Evolutionary conservation across 257 asterid genomes (phyloP).

Genomic region (Fraxinus anomala): DNA sequence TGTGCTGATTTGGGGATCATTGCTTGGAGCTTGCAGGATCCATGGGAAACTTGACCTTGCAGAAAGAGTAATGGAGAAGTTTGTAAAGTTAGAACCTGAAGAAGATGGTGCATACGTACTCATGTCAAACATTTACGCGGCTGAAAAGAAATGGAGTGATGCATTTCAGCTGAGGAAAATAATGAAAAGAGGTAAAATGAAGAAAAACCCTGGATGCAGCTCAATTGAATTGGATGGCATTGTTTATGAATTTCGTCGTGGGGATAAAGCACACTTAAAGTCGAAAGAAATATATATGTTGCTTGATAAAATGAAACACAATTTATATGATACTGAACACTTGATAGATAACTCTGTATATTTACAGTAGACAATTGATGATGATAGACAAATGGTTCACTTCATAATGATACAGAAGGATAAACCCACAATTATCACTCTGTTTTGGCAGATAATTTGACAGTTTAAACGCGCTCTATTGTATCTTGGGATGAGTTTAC

Average conservation of each 20-base stretch:
- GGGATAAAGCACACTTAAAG: constrained; percentile 38
- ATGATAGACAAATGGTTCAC: neutral
- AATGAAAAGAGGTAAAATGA: constrained; percentile 33
- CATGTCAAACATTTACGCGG: constrained; percentile 46
- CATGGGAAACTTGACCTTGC: constrained; percentile 39
- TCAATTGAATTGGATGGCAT: constrained; percentile 44
- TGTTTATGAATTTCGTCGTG: constrained; percentile 37
- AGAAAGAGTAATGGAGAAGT: constrained; percentile 30
- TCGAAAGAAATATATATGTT: constrained; percentile 25
- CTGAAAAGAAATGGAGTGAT: constrained; percentile 37
- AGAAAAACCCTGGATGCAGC: constrained; percentile 48
- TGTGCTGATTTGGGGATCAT: constrained; percentile 35
- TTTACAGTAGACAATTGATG: too few relatives aligned
- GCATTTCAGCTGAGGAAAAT: constrained; percentile 27
- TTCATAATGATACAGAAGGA: neutral
- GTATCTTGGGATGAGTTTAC: neutral
- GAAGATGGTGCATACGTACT: constrained; percentile 34
- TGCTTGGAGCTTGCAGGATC: constrained; percentile 43
- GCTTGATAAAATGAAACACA: constrained; percentile 22
- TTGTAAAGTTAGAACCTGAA: constrained; percentile 28
- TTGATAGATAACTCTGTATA: too few relatives aligned
- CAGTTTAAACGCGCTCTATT: neutral
- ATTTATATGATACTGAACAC: constrained; percentile 8
- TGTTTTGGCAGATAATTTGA: neutral
- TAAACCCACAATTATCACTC: too few relatives aligned